phyloP scores from a whole-genome alignment of 306 rosid genomes.

The Cucumis sativus region Cucumber_9930_V3 NC_026659.2:26401501-26402000 shows the following conservation, averaged over 20 bases:
- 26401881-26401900: conserved; percentile 51
- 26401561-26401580: conserved; percentile 27
- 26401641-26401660: background rate
- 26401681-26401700: background rate
- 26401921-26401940: conserved; percentile 38
- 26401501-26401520: conserved; percentile 29
- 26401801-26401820: conserved; percentile 35
- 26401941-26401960: conserved; percentile 39
- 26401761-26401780: conserved; percentile 8
- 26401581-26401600: conserved; percentile 51
- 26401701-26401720: background rate
- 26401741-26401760: background rate
- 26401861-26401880: conserved; percentile 52
- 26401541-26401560: conserved; percentile 35
- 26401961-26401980: conserved; percentile 66
- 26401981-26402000: conserved; percentile 56
- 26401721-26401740: background rate
- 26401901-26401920: conserved; percentile 40
- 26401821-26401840: conserved; percentile 79
- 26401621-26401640: background rate
- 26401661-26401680: background rate
- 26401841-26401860: conserved; percentile 72
- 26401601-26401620: conserved; percentile 35
- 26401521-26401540: conserved; percentile 40
- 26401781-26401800: background rate